Evolutionary conservation across 2,329 filamentous ascomycete species (phyloP).

Genomic region (Ramichloridium luteum): DNA sequence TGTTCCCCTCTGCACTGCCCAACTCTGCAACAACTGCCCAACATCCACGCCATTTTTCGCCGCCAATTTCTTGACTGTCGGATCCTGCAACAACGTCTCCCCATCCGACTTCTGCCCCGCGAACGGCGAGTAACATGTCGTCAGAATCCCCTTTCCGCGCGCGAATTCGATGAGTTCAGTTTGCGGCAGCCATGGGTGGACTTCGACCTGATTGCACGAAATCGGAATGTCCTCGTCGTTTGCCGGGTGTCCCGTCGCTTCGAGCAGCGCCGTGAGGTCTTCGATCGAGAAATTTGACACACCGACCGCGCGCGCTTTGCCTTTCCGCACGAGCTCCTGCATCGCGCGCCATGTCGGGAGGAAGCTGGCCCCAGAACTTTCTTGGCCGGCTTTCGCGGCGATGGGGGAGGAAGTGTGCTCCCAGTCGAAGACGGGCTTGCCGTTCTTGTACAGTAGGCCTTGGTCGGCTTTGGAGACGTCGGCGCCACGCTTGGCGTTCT

Average conservation of each 20-base stretch:
- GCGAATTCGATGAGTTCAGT: constrained; percentile 14
- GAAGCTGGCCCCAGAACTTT: constrained; percentile 19
- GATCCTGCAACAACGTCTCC: constrained; percentile 38
- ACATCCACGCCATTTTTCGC: constrained; percentile 49
- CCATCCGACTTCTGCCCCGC: constrained; percentile 18
- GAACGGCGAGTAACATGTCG: constrained; percentile 21
- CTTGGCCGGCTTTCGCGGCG: constrained; percentile 9
- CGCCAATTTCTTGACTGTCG: constrained; percentile 51
- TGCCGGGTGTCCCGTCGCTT: no score
- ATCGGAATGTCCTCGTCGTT: constrained; percentile 15
- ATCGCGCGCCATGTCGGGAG: constrained; percentile 21
- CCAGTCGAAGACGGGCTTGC: constrained; percentile 14
- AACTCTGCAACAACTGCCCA: constrained; percentile 42
- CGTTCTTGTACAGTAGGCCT: constrained; percentile 7
- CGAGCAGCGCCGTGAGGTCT: constrained; percentile 17
- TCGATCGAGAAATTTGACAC: constrained; percentile 22
- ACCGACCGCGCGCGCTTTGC: constrained; percentile 20
- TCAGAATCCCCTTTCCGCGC: constrained; percentile 15
- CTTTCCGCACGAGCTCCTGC: constrained; percentile 16
- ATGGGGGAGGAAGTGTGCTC: constrained; percentile 12
- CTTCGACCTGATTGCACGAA: constrained; percentile 21
- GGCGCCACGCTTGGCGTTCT: constrained; percentile 9
- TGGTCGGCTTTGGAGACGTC: constrained; percentile 7
- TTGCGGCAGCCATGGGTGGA: constrained; percentile 22
- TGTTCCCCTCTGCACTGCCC: constrained; percentile 43